These are phyloP conservation scores for Leishmania aethiopica DNA, from an alignment of 208 protist species.

Conservation along the genomic window DNA sequence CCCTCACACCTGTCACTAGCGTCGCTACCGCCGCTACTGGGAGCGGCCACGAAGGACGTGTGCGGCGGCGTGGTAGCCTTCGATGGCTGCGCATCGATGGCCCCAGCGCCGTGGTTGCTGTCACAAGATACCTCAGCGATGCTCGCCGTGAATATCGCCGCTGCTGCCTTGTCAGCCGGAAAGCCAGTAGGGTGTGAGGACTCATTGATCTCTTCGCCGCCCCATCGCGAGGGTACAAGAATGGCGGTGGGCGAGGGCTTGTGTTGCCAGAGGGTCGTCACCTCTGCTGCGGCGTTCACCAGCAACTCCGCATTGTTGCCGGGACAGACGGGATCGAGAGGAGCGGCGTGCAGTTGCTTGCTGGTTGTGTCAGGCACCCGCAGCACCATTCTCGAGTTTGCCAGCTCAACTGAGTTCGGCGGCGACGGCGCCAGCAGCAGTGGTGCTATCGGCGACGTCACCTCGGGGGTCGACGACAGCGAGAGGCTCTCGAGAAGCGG, in stretches of 20 bases:
- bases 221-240: background rate
- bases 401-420: background rate
- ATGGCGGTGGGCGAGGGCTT: background rate
- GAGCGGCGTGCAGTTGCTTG: no score
- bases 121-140: background rate
- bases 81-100: background rate
- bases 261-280: background rate
- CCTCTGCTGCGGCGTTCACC: background rate
- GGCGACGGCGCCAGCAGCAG: background rate
- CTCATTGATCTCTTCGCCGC: background rate
- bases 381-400: background rate
- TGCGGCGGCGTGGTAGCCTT: background rate
- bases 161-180: background rate
- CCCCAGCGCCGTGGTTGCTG: no score
- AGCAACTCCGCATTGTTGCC: background rate
- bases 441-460: background rate
- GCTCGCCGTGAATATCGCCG: background rate
- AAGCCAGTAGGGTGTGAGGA: background rate
- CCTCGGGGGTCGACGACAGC: background rate
- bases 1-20: background rate
- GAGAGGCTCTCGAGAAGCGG: background rate
- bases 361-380: background rate
- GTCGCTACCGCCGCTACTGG: background rate
- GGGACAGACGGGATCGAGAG: background rate
- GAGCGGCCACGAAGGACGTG: background rate